phyloP scores from a whole-genome alignment of 331 rosid genomes.

The Telfairia occidentalis region DNA sequence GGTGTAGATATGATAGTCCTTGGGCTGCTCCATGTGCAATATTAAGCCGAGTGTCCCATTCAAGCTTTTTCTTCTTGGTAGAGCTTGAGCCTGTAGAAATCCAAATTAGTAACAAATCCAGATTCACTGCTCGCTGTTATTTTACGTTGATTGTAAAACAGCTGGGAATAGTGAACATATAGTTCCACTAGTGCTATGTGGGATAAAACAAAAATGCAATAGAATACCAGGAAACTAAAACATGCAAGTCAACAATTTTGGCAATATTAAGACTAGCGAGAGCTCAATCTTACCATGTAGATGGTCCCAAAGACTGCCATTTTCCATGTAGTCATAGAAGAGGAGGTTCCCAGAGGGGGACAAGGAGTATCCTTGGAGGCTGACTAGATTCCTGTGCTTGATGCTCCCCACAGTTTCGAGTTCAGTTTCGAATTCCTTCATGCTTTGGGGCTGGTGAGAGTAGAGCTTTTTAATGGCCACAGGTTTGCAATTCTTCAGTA shows the following conservation, averaged over 20 bases:
- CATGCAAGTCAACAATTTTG: background rate
- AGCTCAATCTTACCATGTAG: conserved; percentile 63
- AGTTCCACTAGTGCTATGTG: background rate
- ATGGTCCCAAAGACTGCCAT: conserved; percentile 96
- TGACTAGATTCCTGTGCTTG: conserved; percentile 91
- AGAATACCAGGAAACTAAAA: background rate
- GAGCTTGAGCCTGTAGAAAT: conserved; percentile 11
- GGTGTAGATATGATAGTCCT: conserved; percentile 92
- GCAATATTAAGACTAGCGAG: background rate
- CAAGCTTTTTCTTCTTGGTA: conserved; percentile 59
- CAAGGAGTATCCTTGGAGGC: conserved; percentile 94
- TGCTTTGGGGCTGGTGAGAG: conserved; percentile 66
- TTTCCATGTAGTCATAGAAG: conserved; percentile 92
- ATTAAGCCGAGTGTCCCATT: conserved; percentile 74
- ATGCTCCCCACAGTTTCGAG: conserved; percentile 89
- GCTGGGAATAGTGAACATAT: background rate
- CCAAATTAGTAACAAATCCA: background rate
- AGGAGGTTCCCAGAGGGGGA: conserved; percentile 90
- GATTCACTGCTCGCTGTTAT: background rate
- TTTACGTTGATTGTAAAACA: background rate
- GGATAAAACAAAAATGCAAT: background rate
- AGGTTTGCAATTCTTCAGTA: conserved; percentile 95
- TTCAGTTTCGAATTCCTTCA: conserved; percentile 86
- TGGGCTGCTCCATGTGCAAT: conserved; percentile 93
- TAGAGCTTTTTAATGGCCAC: conserved; percentile 86